phyloP scores from a whole-genome alignment of 1,284 basidiomycete genomes.

The Amylostereum chailletii region DNA sequence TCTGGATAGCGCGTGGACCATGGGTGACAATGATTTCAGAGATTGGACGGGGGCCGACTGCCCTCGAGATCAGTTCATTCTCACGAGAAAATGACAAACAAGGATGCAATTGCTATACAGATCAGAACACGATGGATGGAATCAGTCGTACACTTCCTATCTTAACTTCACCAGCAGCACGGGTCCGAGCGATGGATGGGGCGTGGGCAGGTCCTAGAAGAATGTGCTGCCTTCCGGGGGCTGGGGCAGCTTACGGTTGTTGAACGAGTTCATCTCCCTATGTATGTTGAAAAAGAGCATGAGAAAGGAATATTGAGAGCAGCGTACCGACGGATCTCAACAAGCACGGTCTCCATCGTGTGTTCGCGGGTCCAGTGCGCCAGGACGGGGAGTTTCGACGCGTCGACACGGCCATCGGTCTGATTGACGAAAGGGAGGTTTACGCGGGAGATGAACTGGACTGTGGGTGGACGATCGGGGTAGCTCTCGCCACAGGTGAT shows the following conservation, averaged over 20 bases:
- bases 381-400: slow-evolving; percentile 61
- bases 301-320: background rate
- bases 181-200: no score
- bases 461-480: slow-evolving; percentile 73
- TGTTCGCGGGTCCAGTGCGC: slow-evolving; percentile 65
- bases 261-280: slow-evolving; percentile 91
- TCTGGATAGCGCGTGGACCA: no score
- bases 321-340: slow-evolving; percentile 81
- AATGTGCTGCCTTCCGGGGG: slow-evolving; percentile 83
- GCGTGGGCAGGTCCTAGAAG: slow-evolving; percentile 17
- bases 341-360: slow-evolving; percentile 83
- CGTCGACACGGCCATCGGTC: slow-evolving; percentile 72
- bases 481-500: slow-evolving; percentile 82
- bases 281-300: background rate
- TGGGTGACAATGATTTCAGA: no score
- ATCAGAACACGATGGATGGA: no score
- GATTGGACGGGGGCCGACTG: no score
- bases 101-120: no score
- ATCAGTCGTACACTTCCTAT: no score
- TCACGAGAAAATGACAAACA: no score
- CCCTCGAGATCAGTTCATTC: no score
- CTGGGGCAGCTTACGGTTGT: slow-evolving; percentile 92
- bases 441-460: slow-evolving; percentile 84
- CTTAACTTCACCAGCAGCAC: no score
- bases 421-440: slow-evolving; percentile 92